Conservation (phyloP, 257 asterid species). For the Perilla frutescens region DNA sequence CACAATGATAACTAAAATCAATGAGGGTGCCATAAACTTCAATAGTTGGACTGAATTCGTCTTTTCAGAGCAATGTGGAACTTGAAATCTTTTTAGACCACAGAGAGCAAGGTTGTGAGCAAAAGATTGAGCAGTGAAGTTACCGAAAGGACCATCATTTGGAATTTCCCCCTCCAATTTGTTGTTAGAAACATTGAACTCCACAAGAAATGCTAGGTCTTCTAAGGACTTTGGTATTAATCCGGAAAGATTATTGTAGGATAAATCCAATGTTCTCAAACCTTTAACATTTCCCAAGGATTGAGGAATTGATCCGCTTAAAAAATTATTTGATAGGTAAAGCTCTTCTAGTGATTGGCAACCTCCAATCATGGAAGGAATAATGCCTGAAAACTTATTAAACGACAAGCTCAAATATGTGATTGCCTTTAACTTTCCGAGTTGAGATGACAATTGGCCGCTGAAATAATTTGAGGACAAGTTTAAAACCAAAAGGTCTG, state of each 20-base stretch:
- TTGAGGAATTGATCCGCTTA: neutral
- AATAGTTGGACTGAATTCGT: too few relatives aligned
- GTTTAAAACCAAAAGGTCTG: neutral
- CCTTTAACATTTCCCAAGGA: neutral
- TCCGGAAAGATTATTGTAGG: conserved; percentile 5
- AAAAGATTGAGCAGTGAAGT: too few relatives aligned
- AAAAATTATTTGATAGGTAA: neutral
- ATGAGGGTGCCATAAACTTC: too few relatives aligned
- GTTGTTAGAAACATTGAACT: neutral
- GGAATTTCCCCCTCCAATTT: too few relatives aligned
- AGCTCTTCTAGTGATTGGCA: neutral
- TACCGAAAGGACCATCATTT: too few relatives aligned
- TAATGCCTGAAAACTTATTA: neutral
- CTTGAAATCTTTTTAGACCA: too few relatives aligned
- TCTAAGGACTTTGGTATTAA: neutral
- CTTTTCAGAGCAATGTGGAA: too few relatives aligned
- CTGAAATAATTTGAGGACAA: neutral
- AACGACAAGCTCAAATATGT: neutral
- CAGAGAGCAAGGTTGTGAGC: too few relatives aligned
- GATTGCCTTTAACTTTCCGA: neutral
- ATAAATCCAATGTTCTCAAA: neutral
- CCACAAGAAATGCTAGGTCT: neutral
- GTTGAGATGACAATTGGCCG: neutral
- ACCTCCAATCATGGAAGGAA: neutral
- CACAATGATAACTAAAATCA: too few relatives aligned